Evolutionary conservation across 2,329 filamentous ascomycete species (phyloP).

Genomic region (Eutypa lata): DNA sequence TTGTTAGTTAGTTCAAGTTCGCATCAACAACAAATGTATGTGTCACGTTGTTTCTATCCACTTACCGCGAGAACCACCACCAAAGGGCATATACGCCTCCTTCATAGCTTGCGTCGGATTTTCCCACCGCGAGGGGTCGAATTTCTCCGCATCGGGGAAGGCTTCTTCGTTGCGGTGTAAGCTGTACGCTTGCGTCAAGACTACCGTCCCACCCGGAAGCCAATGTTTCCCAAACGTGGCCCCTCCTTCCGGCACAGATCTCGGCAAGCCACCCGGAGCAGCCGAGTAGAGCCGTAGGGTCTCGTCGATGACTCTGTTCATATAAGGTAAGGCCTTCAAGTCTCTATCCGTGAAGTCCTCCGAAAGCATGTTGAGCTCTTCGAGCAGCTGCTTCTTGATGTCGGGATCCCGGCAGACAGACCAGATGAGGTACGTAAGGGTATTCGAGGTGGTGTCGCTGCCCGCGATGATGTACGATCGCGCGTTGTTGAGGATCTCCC

Average conservation of each 20-base stretch:
- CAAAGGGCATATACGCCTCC: constrained; percentile 25
- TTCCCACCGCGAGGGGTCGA: constrained; percentile 21
- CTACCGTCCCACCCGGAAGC: constrained; percentile 31
- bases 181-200: constrained; percentile 36
- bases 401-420: constrained; percentile 28
- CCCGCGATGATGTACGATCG: constrained; percentile 46
- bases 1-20: constrained; percentile 23
- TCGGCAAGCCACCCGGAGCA: constrained; percentile 30
- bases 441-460: constrained; percentile 49
- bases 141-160: constrained; percentile 34
- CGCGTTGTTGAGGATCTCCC: constrained; percentile 13
- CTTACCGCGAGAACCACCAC: constrained; percentile 22
- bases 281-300: constrained; percentile 30
- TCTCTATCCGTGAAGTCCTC: constrained; percentile 25
- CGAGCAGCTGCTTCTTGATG: constrained; percentile 22
- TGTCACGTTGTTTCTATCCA: neutral
- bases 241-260: constrained; percentile 29
- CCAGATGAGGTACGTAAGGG: constrained; percentile 45
- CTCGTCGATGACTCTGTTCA: constrained; percentile 29
- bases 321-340: constrained; percentile 29
- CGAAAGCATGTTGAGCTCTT: constrained; percentile 16
- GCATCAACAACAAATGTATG: constrained; percentile 29
- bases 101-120: constrained; percentile 22
- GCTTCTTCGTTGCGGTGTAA: constrained; percentile 34
- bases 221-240: constrained; percentile 28